Base-by-base conservation (phyloP, 768 basidiomycete genomes). In the Lentinula raphanica region DNA sequence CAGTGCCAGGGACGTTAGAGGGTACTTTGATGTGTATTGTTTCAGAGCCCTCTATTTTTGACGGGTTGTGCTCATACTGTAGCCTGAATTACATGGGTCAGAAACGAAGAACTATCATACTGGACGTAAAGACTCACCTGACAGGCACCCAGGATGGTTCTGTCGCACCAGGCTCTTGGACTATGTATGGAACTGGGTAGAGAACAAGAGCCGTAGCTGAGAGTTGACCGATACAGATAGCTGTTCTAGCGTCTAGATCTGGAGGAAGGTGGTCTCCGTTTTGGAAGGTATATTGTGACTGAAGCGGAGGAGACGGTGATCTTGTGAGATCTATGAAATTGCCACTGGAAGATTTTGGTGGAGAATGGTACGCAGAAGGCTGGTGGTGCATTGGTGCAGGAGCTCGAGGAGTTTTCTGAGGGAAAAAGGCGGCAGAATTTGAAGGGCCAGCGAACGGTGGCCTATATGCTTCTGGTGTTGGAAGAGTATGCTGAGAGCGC, bases 151-250 rank as follows among this genome's bases (percentile, higher is more conserved):
- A 91, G 56, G 90, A 86, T 6, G 72, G 64, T 27, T 86, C 85
- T 44, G 67, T 64, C 25, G 62, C 49, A 48, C 73, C 69, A 60
- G 79, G 77, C 53, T 76, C 79, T 23, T 74, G 73, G 45, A 72
- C 67, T 35, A 94, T 72, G 68, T 92, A 94, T 28, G 79, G 67
- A 17, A 89, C 81, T 7, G 89, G 92, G 69, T 92, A 91, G n/a
- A 94, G 77, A 32, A 95, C 84, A 27, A 95, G 81, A 13, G 91
- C 92, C 17, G 88, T 91, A 19, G 87, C 86, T n/a, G 79, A 77
- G 35, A 95, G 77, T 59, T 90, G 87, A 1, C 93, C 93, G 49
- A 95, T 93, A 69, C 94, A 95, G 54, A 95, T 85, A 15, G 91
- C 88, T 0, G 89, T 90, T 74, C 87, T 90, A 13, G 87, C 88